Evolutionary conservation across 176 grass and related monocot species (phyloP), one percentile per base, ranked within the genome.

Genomic region (Carex pumila): DNA sequence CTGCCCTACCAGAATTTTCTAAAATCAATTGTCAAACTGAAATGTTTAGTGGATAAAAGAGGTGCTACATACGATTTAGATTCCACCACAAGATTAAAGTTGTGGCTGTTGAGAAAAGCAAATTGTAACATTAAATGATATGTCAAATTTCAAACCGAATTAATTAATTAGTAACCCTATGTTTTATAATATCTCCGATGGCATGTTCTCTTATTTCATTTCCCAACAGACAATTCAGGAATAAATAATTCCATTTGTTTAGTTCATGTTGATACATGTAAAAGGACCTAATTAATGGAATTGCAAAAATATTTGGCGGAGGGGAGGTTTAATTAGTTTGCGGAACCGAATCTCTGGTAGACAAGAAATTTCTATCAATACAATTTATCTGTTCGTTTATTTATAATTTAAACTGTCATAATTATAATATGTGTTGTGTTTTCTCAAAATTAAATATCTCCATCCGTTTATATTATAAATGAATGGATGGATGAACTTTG

Each of bases 1-100:
- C n/a, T 62, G 25, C 18, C 60, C 53, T 52, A 53, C 45, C 4
- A 54, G 71, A 75, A 15, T 29, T 12, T 75, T 75, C 71, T 54
- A 15, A 54, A 15, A 75, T 53, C 4, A 75, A 75, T 39, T 54
- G 4, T 75, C n/a, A 75, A 30, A 30, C 71, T 75, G 49, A 14
- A 54, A 67, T 30, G 19, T 75, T 75, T 75, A 75, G 47, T 75
- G 71, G 71, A 75, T 75, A 75, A 75, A 75, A 54, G 2, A 11
- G 71, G 71, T 75, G 71, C 71, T 75, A 75, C 71, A 75, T 75
- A 54, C 14, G 41, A 53, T 52, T 21, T 54, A 75, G 10, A 14
- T 75, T 75, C 22, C 19, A 54, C 71, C 71, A 75, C 71, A 75
- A 53, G 14, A 54, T 21, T 53, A 75, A 75, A 75, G 68, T 21